Percentiles rank a stretch among this genome's conserved stretches.
These are phyloP conservation scores for Ambrosia hybrid DNA, from an alignment of 140 eudicot species.

Conservation along the genomic window DNA sequence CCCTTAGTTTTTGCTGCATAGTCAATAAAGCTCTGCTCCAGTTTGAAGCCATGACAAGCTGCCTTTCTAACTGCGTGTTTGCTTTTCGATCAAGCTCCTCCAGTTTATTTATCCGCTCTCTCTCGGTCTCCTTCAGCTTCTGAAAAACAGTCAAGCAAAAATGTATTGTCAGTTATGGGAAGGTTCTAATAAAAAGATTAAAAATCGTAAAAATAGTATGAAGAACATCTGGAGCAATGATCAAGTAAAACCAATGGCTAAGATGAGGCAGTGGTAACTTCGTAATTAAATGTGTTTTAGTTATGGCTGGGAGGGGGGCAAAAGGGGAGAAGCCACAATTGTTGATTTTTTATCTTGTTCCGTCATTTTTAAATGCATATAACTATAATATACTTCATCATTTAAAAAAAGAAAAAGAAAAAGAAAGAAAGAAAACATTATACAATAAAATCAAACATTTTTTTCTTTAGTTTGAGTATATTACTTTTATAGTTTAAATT, in stretches of 20 bases:
- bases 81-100: constrained; percentile 87
- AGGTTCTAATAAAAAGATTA: neutral
- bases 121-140: constrained; percentile 79
- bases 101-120: constrained; percentile 55
- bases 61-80: constrained; percentile 81
- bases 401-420: too few relatives aligned
- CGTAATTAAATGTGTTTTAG: neutral
- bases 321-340: too few relatives aligned
- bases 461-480: too few relatives aligned
- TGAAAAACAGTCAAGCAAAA: constrained; percentile 40
- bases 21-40: constrained; percentile 87
- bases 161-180: neutral
- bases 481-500: too few relatives aligned
- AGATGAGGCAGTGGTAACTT: too few relatives aligned
- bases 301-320: too few relatives aligned
- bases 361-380: neutral
- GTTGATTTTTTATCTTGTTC: too few relatives aligned
- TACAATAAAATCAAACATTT: too few relatives aligned
- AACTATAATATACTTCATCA: neutral
- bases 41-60: constrained; percentile 90
- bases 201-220: neutral
- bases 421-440: too few relatives aligned
- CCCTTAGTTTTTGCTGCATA: constrained; percentile 75
- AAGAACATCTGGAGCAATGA: neutral
- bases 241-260: neutral